Conservation (phyloP, 768 basidiomycete genomes). For the Russula virescens region DNA sequence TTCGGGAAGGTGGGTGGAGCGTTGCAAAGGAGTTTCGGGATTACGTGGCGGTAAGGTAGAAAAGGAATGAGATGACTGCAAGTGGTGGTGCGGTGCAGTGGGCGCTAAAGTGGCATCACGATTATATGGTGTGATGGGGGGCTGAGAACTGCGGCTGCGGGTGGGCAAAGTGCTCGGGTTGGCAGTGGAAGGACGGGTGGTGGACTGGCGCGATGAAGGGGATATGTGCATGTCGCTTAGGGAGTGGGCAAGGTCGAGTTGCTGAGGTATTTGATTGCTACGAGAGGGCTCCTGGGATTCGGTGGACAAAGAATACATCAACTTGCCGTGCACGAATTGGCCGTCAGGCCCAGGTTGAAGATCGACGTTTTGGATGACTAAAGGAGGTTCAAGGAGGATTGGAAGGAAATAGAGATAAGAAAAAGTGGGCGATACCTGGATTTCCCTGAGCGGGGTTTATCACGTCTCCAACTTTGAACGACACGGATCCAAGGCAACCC, state of each 20-base stretch:
- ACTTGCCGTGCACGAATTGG: slow-evolving; percentile 75
- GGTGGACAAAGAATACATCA: slow-evolving; percentile 55
- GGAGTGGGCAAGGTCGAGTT: slow-evolving; percentile 20
- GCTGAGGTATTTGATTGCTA: slow-evolving; percentile 19
- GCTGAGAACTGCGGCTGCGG: slow-evolving; percentile 15
- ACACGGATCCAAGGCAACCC: slow-evolving; percentile 50
- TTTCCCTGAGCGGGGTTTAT: slow-evolving; percentile 36
- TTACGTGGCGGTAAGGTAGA: slow-evolving; percentile 11
- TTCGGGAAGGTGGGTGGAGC: slow-evolving; percentile 10
- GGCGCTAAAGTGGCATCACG: slow-evolving; percentile 15
- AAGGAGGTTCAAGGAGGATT: background rate
- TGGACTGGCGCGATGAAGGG: background rate
- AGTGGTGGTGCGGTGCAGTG: background rate
- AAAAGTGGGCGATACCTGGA: slow-evolving; percentile 14
- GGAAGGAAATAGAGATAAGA: background rate
- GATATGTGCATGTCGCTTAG: slow-evolving; percentile 18
- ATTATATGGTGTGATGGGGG: background rate
- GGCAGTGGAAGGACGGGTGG: background rate
- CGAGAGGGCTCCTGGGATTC: slow-evolving; percentile 21
- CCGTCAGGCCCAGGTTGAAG: slow-evolving; percentile 68
- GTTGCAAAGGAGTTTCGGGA: slow-evolving; percentile 28
- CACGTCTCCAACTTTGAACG: slow-evolving; percentile 38
- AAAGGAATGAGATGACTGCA: slow-evolving; percentile 20
- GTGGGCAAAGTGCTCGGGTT: slow-evolving; percentile 1
- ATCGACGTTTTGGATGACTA: slow-evolving; percentile 70